These are phyloP conservation scores for Berberis thunbergii DNA, from an alignment of 164 flowering plant genomes.

Conservation along the genomic window DNA sequence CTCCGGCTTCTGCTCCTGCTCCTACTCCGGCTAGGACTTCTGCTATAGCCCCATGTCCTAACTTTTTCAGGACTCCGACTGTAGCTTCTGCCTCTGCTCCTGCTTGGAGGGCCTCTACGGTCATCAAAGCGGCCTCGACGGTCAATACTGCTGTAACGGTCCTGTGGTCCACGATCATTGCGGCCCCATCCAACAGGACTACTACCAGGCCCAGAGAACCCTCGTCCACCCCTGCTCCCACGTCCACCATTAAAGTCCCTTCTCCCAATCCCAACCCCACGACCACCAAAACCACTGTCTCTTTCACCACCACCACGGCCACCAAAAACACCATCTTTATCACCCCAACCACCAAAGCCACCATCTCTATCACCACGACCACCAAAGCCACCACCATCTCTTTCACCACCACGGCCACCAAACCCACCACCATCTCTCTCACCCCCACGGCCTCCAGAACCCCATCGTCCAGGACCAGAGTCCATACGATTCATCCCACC, in stretches of 20 bases:
- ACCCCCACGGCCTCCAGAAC: slow-evolving; percentile 27
- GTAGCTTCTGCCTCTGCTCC: slow-evolving; percentile 28
- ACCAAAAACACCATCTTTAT: too few relatives aligned
- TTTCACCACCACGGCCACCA: too few relatives aligned
- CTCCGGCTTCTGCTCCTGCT: background rate
- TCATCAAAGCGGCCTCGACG: slow-evolving; percentile 18
- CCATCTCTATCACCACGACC: too few relatives aligned
- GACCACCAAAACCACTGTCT: too few relatives aligned
- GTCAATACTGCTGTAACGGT: too few relatives aligned
- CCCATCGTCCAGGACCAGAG: slow-evolving; percentile 46
- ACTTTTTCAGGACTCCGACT: too few relatives aligned
- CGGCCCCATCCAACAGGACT: slow-evolving; percentile 19
- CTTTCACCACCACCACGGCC: too few relatives aligned
- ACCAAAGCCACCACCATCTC: too few relatives aligned
- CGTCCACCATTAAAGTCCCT: slow-evolving; percentile 12
- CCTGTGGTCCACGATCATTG: slow-evolving; percentile 24
- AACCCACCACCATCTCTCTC: background rate
- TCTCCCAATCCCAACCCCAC: background rate
- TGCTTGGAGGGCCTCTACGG: slow-evolving; percentile 35
- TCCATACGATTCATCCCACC: slow-evolving; percentile 42
- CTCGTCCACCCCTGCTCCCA: slow-evolving; percentile 41
- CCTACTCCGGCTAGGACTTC: too few relatives aligned
- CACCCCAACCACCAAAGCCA: too few relatives aligned
- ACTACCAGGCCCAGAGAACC: slow-evolving; percentile 29
- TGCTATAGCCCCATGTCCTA: too few relatives aligned